A percentile compares a stretch with the other conserved stretches of the same genome.
Conservation (phyloP, 2,329 filamentous ascomycete genomes). For the Colletotrichum noveboracense region DNA sequence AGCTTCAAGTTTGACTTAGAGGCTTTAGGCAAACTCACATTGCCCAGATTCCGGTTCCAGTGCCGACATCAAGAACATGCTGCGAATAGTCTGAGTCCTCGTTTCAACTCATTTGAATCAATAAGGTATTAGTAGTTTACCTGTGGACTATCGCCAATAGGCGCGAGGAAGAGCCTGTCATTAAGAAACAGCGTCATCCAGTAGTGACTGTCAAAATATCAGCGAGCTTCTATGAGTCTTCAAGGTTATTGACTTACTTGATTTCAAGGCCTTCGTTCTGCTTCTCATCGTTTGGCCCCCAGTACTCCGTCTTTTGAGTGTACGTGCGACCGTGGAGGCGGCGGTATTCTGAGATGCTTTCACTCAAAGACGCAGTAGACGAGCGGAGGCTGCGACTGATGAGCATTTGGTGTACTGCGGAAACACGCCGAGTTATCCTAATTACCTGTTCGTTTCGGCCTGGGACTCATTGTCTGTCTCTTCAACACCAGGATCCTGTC, state of each 20-base stretch:
- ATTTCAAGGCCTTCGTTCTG: not conserved
- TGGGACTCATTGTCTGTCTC: not conserved
- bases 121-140: not conserved
- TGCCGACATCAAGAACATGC: conserved; percentile 47
- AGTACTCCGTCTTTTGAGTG: not conserved
- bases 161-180: conserved; percentile 40
- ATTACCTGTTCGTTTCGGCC: not conserved
- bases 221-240: not conserved
- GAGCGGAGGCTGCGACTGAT: not conserved
- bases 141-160: conserved; percentile 32
- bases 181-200: conserved; percentile 30
- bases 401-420: not conserved
- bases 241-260: not conserved
- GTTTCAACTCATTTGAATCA: not conserved
- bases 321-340: not conserved
- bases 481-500: not conserved
- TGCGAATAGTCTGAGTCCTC: not conserved
- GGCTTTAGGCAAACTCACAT: conserved; percentile 32
- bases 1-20: not conserved
- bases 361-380: not conserved
- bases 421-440: not conserved
- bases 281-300: not conserved
- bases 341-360: not conserved
- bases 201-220: not conserved
- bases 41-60: conserved; percentile 49